Evolutionary conservation across 2,329 filamentous ascomycete genomes (phyloP).

Genomic region (Pseudogymnoascus sp.): DNA sequence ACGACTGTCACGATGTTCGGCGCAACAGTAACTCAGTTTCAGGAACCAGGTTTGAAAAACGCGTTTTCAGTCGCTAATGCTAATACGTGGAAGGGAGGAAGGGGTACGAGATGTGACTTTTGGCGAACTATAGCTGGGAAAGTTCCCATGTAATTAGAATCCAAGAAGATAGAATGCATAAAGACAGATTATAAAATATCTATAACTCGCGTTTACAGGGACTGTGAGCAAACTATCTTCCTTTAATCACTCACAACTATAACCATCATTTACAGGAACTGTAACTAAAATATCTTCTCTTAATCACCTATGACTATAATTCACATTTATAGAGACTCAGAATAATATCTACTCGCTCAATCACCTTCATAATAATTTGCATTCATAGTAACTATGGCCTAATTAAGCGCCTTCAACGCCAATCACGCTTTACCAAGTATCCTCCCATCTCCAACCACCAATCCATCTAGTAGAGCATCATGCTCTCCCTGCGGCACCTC

Average conservation of each 20-base stretch:
- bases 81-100: slow-evolving; percentile 14
- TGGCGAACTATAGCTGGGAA: slow-evolving; percentile 12
- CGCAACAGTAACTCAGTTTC: slow-evolving; percentile 15
- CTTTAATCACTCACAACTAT: neutral
- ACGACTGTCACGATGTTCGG: neutral
- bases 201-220: no score
- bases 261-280: neutral
- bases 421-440: slow-evolving; percentile 31
- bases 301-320: neutral
- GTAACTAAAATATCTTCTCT: neutral
- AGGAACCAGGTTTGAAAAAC: slow-evolving; percentile 13
- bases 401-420: neutral
- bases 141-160: slow-evolving; percentile 12
- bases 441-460: slow-evolving; percentile 63
- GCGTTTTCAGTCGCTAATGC: slow-evolving; percentile 16
- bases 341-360: neutral
- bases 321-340: neutral
- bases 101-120: slow-evolving; percentile 17
- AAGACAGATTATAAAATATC: neutral
- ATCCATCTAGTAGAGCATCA: slow-evolving; percentile 72
- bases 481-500: slow-evolving; percentile 66
- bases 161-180: neutral
- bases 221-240: neutral
- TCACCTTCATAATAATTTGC: neutral
- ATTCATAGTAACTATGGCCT: neutral